phyloP scores from a whole-genome alignment of 2,329 filamentous ascomycete genomes.

The Sclerotiophoma versabilis region DNA sequence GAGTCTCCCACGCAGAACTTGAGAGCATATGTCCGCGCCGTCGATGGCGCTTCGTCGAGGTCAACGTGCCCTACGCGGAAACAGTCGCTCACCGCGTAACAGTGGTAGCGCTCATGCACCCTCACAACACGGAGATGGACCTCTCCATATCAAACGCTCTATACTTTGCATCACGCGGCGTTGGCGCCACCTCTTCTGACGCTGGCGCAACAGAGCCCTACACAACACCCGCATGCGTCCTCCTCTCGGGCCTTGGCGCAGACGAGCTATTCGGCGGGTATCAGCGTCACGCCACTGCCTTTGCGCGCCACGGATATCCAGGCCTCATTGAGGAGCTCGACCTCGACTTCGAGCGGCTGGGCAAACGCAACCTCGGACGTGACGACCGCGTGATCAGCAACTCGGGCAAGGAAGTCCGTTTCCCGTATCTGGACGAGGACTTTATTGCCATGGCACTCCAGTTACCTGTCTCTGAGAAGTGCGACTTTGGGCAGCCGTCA shows the following conservation, averaged over 20 bases:
- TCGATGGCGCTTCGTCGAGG: constrained; percentile 81
- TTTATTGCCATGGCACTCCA: constrained; percentile 82
- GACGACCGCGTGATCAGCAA: constrained; percentile 91
- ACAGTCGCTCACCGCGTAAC: constrained; percentile 71
- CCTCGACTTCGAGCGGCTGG: constrained; percentile 83
- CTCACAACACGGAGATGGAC: constrained; percentile 99
- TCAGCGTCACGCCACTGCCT: constrained; percentile 80
- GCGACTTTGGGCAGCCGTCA: constrained; percentile 71
- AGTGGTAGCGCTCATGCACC: constrained; percentile 81
- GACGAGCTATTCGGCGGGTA: constrained; percentile 98
- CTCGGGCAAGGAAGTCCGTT: constrained; percentile 88
- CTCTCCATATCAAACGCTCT: constrained; percentile 90
- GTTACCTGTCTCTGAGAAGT: constrained; percentile 82
- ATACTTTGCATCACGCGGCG: constrained; percentile 90
- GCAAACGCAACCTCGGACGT: constrained; percentile 91
- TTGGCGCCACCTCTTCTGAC: constrained; percentile 56
- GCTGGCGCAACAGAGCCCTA: constrained; percentile 55
- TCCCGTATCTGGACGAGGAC: constrained; percentile 88
- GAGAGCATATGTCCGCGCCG: constrained; percentile 71
- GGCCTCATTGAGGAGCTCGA: constrained; percentile 83
- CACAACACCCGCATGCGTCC: constrained; percentile 76
- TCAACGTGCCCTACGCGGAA: constrained; percentile 84
- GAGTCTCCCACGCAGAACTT: constrained; percentile 80
- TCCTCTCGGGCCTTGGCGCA: constrained; percentile 91
- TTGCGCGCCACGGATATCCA: constrained; percentile 69